Conservation (phyloP, 257 asterid species). For the Handroanthus guayacan region DNA sequence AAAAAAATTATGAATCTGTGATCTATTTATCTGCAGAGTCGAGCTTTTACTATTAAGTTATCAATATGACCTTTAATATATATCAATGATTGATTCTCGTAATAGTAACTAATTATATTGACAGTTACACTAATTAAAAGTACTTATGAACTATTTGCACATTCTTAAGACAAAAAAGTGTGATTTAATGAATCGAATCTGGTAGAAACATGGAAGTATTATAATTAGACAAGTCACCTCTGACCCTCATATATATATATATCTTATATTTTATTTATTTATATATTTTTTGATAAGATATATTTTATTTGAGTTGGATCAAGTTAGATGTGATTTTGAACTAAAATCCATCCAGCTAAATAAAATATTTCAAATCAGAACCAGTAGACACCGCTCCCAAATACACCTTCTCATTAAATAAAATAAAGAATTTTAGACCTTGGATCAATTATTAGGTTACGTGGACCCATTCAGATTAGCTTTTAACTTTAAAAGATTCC, state of each 20-base stretch:
- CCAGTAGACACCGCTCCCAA: no score
- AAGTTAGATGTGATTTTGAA: background rate
- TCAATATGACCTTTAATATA: background rate
- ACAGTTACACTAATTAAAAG: background rate
- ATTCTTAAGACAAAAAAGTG: background rate
- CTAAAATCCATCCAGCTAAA: background rate
- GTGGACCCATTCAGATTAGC: no score
- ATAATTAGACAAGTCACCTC: conserved; percentile 2
- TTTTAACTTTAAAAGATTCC: no score
- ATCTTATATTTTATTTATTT: background rate
- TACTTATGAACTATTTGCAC: background rate
- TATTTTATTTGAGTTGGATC: background rate
- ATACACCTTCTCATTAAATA: no score
- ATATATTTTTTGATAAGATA: no score
- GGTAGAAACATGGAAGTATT: background rate
- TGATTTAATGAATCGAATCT: background rate
- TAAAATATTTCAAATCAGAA: no score
- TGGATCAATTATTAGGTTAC: no score
- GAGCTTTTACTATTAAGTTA: no score
- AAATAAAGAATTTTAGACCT: no score
- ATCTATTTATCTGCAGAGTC: no score
- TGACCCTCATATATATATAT: background rate
- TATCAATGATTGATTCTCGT: background rate
- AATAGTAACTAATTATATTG: background rate
- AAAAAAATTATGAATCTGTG: no score